These are phyloP conservation scores for Blastomyces emzantsi DNA, from an alignment of 2,329 filamentous ascomycete genomes.

Conservation along the genomic window DNA sequence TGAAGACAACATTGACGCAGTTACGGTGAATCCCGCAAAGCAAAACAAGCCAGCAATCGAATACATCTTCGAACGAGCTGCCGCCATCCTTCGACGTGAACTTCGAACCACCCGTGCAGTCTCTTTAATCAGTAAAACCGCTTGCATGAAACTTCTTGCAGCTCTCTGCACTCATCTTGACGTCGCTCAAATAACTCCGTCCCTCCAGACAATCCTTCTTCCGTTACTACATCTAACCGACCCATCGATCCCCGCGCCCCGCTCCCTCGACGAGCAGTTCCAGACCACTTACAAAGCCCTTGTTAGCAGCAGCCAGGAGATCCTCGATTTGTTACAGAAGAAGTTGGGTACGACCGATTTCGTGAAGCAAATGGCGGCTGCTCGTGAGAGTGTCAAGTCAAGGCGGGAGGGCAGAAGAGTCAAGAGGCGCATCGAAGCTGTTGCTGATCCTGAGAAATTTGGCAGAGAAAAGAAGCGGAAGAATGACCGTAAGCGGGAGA, in stretches of 20 bases:
- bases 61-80: slow-evolving; percentile 70
- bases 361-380: slow-evolving; percentile 61
- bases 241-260: slow-evolving; percentile 60
- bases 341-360: slow-evolving; percentile 75
- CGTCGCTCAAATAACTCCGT: slow-evolving; percentile 48
- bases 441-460: slow-evolving; percentile 69
- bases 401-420: slow-evolving; percentile 64
- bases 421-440: slow-evolving; percentile 84
- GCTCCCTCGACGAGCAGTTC: slow-evolving; percentile 62
- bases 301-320: slow-evolving; percentile 61
- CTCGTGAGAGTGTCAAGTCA: slow-evolving; percentile 62
- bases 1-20: slow-evolving; percentile 40
- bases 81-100: slow-evolving; percentile 70
- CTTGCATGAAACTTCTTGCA: slow-evolving; percentile 64
- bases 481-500: slow-evolving; percentile 73
- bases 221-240: slow-evolving; percentile 80
- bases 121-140: slow-evolving; percentile 63
- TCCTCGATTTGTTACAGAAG: slow-evolving; percentile 75
- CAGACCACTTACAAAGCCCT: slow-evolving; percentile 60
- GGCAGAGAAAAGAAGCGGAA: slow-evolving; percentile 73
- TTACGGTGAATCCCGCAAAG: slow-evolving; percentile 35
- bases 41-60: slow-evolving; percentile 49
- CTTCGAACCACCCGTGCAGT: slow-evolving; percentile 52
- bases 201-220: slow-evolving; percentile 55
- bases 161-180: slow-evolving; percentile 57